A percentile compares a stretch with the other conserved stretches of the same genome.
These are phyloP conservation scores for Ceriops tagal DNA, from an alignment of 345 rosid species.

Conservation along the genomic window DNA sequence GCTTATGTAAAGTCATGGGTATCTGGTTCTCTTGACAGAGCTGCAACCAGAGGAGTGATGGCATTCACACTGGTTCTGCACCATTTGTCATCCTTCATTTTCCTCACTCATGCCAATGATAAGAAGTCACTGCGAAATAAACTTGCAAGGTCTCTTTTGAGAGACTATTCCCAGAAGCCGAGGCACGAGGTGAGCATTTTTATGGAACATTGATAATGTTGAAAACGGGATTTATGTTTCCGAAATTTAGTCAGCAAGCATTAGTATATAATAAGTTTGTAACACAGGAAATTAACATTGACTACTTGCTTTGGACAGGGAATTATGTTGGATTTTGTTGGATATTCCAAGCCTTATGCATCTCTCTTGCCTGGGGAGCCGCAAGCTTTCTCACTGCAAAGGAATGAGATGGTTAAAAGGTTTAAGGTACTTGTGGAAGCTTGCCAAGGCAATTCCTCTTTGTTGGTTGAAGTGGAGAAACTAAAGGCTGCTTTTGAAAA, in stretches of 20 bases:
- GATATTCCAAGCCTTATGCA: slow-evolving; percentile 26
- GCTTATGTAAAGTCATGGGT: slow-evolving; percentile 78
- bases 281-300: background rate
- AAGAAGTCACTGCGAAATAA: slow-evolving; percentile 41
- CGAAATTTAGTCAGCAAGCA: background rate
- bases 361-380: slow-evolving; percentile 16
- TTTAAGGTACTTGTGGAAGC: slow-evolving; percentile 49
- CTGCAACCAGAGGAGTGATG: slow-evolving; percentile 54
- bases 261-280: background rate
- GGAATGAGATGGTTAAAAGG: slow-evolving; percentile 27
- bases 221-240: background rate
- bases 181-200: slow-evolving; percentile 53
- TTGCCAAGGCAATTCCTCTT: slow-evolving; percentile 59
- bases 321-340: slow-evolving; percentile 61
- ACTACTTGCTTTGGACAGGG: slow-evolving; percentile 36
- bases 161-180: slow-evolving; percentile 60
- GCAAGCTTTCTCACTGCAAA: slow-evolving; percentile 20
- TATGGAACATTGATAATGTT: background rate
- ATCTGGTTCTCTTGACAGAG: slow-evolving; percentile 72
- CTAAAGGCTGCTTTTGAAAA: slow-evolving; percentile 32
- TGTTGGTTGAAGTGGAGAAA: slow-evolving; percentile 54
- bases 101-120: slow-evolving; percentile 30
- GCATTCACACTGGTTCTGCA: slow-evolving; percentile 59
- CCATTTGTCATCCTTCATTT: slow-evolving; percentile 61
- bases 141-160: slow-evolving; percentile 59